Evolutionary conservation across 129 eudicot species (phyloP), one percentile per base, ranked within the genome.

Genomic region (Helianthus tuberosus): DNA sequence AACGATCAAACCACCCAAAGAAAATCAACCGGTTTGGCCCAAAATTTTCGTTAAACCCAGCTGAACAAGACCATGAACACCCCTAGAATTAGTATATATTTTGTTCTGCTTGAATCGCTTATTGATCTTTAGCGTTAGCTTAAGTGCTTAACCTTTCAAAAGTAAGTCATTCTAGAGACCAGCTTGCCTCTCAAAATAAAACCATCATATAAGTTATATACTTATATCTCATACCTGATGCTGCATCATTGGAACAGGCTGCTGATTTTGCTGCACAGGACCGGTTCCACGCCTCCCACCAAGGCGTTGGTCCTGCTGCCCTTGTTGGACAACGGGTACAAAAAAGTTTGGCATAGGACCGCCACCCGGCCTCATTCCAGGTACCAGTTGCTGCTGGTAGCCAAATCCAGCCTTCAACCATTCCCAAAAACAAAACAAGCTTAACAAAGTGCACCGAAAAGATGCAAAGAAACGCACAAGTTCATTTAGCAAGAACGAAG

Each of bases 281-380:
- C 97, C 92, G 11, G 82, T 80, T 55, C 95, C 96, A 20, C 96
- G 92, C 44, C 97, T 84, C 23, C 89, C 80, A 68, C 87, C 89
- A 32, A 93, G 88, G 39, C 89, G 92, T 66, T 86, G 97, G 5
- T 92, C 89, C 68, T 84, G 97, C 72, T 88, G 95, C 4, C 95
- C 96, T 69, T 84, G 96, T 69, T 80, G 96, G 12, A 89, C 87
- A 49, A 91, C 58, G 0, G 97, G 97, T 46, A 91, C 72, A 60
- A 89, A 91, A 58, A 84, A 89, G 74, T 91, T 91, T 48, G 90
- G 96, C 84, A 91, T 73, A 10, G 91, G 97, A 29, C 72, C 87
- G 13, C 84, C 88, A 69, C 88, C 97, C 6, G 97, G 96, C 77
- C 97, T 89, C 89, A 91, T 86, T 74, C 97, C 97, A 43, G 97